Conservation (phyloP, 2,329 filamentous ascomycete species). For the Beauveria varroae region DNA sequence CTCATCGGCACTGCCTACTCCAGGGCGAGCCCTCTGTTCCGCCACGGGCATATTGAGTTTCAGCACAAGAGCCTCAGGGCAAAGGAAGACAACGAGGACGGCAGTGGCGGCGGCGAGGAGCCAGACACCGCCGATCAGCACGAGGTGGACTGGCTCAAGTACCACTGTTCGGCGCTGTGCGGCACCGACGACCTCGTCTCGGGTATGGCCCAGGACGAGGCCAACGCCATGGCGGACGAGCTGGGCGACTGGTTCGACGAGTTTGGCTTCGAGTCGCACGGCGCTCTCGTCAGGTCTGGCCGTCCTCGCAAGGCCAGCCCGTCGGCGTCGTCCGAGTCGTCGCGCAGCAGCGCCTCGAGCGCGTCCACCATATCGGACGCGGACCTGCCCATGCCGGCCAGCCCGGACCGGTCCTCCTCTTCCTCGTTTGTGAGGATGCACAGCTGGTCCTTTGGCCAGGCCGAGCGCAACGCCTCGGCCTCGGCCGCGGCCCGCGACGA, state of each 20-base stretch:
- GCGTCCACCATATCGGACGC: slow-evolving; percentile 5
- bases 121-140: slow-evolving; percentile 22
- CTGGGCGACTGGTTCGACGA: slow-evolving; percentile 44
- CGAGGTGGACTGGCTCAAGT: slow-evolving; percentile 53
- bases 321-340: slow-evolving; percentile 11
- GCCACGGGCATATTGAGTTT: slow-evolving; percentile 11
- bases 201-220: slow-evolving; percentile 36
- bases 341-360: slow-evolving; percentile 8
- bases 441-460: slow-evolving; percentile 7
- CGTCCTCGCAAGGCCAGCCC: background rate
- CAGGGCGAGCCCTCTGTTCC: slow-evolving; percentile 4
- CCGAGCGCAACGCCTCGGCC: background rate
- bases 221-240: slow-evolving; percentile 34
- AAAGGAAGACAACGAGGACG: background rate
- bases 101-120: background rate
- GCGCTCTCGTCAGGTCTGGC: slow-evolving; percentile 27
- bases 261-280: slow-evolving; percentile 38
- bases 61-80: background rate
- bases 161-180: slow-evolving; percentile 56
- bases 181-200: slow-evolving; percentile 45
- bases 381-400: slow-evolving; percentile 9
- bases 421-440: slow-evolving; percentile 15
- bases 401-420: background rate
- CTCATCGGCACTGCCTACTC: slow-evolving; percentile 8
- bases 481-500: background rate